Evolutionary conservation across 805 yeast species (phyloP), one percentile per base, ranked within the genome.

Genomic region (Yarrowia hollandica): DNA sequence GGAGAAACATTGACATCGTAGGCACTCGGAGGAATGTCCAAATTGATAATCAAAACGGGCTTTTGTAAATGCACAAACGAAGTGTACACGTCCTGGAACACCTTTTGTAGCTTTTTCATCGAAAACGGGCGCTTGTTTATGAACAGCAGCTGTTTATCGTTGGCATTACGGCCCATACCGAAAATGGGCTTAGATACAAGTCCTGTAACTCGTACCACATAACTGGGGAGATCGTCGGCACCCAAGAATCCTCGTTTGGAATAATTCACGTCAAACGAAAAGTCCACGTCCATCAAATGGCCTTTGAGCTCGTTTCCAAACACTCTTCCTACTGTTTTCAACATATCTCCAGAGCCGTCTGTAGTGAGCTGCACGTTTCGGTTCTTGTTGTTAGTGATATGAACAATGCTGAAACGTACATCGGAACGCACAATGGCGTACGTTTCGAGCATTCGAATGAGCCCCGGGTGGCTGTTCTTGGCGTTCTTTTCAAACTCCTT

Each of bases 1-100:
- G 99, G 98, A 0, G 96, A 85, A 1, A 94, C 87, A 70, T 94
- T 94, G 16, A 94, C 77, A 71, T 94, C 99, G n/a, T 70, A 69
- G 16, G 54, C 48, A 9, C 50, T 18, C 0, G 86, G 76, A 37
- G 79, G 77, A 5, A 89, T 68, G 12, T 67, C 66, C 18, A 94
- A 64, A 69, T 94, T 77, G 2, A 89, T 65, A 2, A 90, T 75
- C 50, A 87, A 75, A 10, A 82, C 80, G 0, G 98, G 98, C 56
- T 69, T 78, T 66, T 90, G 97, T 4, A 83, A 75, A 65, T 82
- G 79, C 64, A 90, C 91, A 70, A 79, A 89, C 33, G 77, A 75
- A 62, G 81, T 83, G 72, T 88, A 94, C 1, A 82, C 79, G 61
- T 90, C 97, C 62, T 85, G 89, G 15, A 90, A 71, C 18, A 83